phyloP scores from a whole-genome alignment of 345 rosid species.

The Sonneratia caseolaris region DNA sequence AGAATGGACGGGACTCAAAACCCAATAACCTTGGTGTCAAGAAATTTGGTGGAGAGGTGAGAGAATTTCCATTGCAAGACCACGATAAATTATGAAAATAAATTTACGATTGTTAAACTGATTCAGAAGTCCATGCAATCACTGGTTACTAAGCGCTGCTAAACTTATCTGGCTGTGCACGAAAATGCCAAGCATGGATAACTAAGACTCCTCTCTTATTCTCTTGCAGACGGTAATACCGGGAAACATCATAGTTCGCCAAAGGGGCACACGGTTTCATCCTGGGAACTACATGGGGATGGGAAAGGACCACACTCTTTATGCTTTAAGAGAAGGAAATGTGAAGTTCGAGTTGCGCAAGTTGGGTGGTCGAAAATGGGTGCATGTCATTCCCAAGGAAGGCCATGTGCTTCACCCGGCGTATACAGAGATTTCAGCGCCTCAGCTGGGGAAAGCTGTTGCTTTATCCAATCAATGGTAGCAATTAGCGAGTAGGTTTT shows the following conservation, averaged over 20 bases:
- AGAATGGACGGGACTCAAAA: constrained; percentile 75
- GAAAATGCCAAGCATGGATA: neutral
- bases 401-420: constrained; percentile 75
- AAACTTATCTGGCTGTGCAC: neutral
- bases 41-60: constrained; percentile 89
- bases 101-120: neutral
- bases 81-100: too few relatives aligned
- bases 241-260: constrained; percentile 26
- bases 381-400: constrained; percentile 26
- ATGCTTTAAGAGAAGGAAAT: constrained; percentile 31
- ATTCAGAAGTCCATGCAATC: neutral
- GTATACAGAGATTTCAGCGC: constrained; percentile 12
- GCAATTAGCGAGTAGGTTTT: neutral
- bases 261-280: constrained; percentile 5
- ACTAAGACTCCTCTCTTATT: constrained; percentile 7
- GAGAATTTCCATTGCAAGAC: neutral
- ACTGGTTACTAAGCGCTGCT: neutral
- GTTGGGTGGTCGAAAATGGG: constrained; percentile 48
- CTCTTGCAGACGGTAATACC: constrained; percentile 61
- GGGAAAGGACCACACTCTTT: constrained; percentile 36
- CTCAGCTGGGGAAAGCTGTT: constrained; percentile 9
- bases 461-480: neutral
- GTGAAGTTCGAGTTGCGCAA: constrained; percentile 62
- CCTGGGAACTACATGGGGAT: constrained; percentile 73
- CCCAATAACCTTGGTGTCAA: constrained; percentile 91